Base-by-base conservation (phyloP, 2,329 filamentous ascomycete genomes). In the Clonostachys rosea region DNA sequence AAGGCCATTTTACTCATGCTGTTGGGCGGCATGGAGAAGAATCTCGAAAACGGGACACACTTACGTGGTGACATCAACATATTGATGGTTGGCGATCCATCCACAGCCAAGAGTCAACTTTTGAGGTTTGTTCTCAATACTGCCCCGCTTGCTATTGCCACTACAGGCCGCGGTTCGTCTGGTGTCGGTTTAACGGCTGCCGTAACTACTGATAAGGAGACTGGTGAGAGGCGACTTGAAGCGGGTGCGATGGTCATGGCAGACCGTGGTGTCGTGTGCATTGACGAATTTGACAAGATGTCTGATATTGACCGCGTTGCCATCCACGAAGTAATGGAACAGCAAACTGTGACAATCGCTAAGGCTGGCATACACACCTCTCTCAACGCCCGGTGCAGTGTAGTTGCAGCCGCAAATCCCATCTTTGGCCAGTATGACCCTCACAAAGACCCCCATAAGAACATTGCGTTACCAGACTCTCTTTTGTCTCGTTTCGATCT, bases 301-400 rank as follows among this genome's bases (percentile, higher is more conserved):
- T 96, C 91, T 48, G 94, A 99, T 63, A 86, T 97, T 49, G 94
- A 99, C 68, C 84, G 94, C 63, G 94, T 99, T 5, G 94, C 94
- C 42, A 99, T 99, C 57, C 94, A 99, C 80, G 94, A 99, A 88
- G 94, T 99, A 55, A 99, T 99, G 94, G 94, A 99, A 70, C 94
- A 99, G 71, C 94, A 99, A 70, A 99, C 94, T 0, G 94, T 99
- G 50, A 99, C 94, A 13, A 99, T 99, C 60, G 94, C 94, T 45
- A 99, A 99, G 71, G 94, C 94, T 2, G 94, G 94, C 54, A 99
- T 99, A 49, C 94, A 99, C 68, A 99, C 94, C 0, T 96, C 91
- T 4, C 76, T 99, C 50, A 99, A 99, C 62, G 94, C 94, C 46
- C 86, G 94, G 48, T 99, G 94, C 71, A 96, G 91, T 68, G 94